These are phyloP conservation scores for Sutorius australiensis DNA, from an alignment of 768 basidiomycete species.

Conservation along the genomic window DNA sequence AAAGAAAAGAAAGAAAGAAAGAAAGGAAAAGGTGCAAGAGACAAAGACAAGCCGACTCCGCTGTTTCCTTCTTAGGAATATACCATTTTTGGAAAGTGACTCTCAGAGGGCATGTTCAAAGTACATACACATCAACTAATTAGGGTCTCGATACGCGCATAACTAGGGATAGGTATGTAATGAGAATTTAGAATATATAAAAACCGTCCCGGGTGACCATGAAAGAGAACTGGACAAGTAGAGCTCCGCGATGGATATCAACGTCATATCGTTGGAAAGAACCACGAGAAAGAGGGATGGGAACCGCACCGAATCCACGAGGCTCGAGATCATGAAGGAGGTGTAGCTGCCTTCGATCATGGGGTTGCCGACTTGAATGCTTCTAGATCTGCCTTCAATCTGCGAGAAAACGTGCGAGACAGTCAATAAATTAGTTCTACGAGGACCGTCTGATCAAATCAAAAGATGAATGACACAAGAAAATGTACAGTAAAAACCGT, in stretches of 20 bases:
- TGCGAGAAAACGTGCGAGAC: slow-evolving; percentile 34
- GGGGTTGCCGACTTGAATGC: slow-evolving; percentile 37
- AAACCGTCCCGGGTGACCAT: slow-evolving; percentile 10
- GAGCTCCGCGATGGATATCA: slow-evolving; percentile 15
- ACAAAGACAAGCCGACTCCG: background rate
- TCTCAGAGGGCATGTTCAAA: too few relatives aligned
- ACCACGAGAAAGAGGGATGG: slow-evolving; percentile 26
- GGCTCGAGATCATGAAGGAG: slow-evolving; percentile 20
- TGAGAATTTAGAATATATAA: slow-evolving; percentile 26
- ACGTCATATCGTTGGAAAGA: background rate
- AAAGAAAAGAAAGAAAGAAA: slow-evolving; percentile 15
- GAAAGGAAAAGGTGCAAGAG: slow-evolving; percentile 7
- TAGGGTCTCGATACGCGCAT: slow-evolving; percentile 22
- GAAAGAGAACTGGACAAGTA: background rate
- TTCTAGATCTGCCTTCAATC: slow-evolving; percentile 67
- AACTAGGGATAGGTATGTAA: slow-evolving; percentile 28
- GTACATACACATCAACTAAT: slow-evolving; percentile 26
- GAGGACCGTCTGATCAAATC: slow-evolving; percentile 8
- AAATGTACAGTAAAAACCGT: slow-evolving; percentile 18
- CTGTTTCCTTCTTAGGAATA: slow-evolving; percentile 1
- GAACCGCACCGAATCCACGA: slow-evolving; percentile 35
- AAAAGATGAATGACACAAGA: slow-evolving; percentile 14
- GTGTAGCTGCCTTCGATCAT: slow-evolving; percentile 15
- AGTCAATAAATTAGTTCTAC: slow-evolving; percentile 39
- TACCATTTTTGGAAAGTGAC: background rate